Evolutionary conservation across 148 eudicot species (phyloP).

Genomic region (Spergularia bocconei): DNA sequence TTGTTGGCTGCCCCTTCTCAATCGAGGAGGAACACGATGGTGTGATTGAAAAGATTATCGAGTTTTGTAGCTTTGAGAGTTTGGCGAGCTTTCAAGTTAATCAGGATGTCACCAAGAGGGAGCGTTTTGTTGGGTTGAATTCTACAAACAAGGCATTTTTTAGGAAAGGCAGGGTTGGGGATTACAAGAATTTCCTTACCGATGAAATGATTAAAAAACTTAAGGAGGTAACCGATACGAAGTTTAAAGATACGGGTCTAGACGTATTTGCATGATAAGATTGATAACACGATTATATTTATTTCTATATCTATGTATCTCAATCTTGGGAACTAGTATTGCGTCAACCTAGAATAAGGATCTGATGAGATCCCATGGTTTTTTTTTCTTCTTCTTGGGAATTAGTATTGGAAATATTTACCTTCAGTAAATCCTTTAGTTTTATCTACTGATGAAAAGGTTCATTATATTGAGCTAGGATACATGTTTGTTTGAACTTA

Average conservation of each 20-base stretch:
- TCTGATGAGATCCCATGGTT: no score
- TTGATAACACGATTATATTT: no score
- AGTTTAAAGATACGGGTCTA: conserved; percentile 3
- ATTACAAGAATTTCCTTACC: conserved; percentile 1
- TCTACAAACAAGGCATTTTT: background rate
- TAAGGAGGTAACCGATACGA: background rate
- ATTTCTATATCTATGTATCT: no score
- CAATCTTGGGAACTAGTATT: no score
- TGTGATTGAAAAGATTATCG: conserved; percentile 7
- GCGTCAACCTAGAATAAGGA: no score
- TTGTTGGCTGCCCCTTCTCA: conserved; percentile 1
- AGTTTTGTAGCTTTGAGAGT: conserved; percentile 8
- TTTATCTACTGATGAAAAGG: background rate
- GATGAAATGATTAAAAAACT: background rate
- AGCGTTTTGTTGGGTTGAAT: background rate
- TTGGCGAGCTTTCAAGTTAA: background rate
- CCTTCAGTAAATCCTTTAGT: no score
- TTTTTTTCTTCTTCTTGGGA: no score
- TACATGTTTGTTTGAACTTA: no score
- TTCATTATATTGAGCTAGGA: background rate
- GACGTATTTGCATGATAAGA: no score
- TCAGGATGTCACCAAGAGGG: background rate
- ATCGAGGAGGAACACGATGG: conserved; percentile 14
- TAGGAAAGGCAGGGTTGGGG: conserved; percentile 19
- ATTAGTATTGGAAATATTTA: no score